Evolutionary conservation across 2,329 filamentous ascomycete species (phyloP).

Genomic region (Monosporascus sp.): DNA sequence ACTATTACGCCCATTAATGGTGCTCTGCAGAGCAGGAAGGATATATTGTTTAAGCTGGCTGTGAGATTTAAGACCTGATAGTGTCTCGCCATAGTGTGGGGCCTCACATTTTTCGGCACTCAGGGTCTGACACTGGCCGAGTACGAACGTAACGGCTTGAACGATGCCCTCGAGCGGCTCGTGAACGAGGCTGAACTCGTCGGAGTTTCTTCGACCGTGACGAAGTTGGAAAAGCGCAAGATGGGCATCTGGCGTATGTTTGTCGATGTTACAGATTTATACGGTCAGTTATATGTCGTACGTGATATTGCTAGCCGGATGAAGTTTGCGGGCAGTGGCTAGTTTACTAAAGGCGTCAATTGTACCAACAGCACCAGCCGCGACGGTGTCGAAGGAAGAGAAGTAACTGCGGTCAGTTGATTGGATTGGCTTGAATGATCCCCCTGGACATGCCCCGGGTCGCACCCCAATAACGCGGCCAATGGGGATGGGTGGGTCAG

Average conservation of each 20-base stretch:
- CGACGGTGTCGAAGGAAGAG: no score
- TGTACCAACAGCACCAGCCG: no score
- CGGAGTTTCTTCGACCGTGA: not conserved
- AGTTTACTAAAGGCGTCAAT: no score
- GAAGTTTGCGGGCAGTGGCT: not conserved
- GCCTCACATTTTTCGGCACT: no score
- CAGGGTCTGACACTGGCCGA: no score
- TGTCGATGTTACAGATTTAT: slow-evolving; percentile 8
- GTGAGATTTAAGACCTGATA: no score
- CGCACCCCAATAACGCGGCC: no score
- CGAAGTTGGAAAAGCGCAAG: not conserved
- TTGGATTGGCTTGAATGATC: no score
- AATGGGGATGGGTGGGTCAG: no score
- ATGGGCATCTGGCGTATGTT: slow-evolving; percentile 8
- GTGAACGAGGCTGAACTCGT: not conserved
- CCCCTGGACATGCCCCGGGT: no score
- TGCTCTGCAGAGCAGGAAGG: not conserved
- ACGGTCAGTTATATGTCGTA: slow-evolving; percentile 9
- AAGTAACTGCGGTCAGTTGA: no score
- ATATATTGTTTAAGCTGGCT: not conserved
- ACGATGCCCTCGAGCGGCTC: not conserved
- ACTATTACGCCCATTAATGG: not conserved
- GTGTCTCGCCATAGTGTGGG: no score
- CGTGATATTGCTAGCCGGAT: slow-evolving; percentile 6
- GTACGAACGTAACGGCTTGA: not conserved